Evolutionary conservation across 2,329 filamentous ascomycete species (phyloP).

Genomic region (Arthrobotrys musiformis): DNA sequence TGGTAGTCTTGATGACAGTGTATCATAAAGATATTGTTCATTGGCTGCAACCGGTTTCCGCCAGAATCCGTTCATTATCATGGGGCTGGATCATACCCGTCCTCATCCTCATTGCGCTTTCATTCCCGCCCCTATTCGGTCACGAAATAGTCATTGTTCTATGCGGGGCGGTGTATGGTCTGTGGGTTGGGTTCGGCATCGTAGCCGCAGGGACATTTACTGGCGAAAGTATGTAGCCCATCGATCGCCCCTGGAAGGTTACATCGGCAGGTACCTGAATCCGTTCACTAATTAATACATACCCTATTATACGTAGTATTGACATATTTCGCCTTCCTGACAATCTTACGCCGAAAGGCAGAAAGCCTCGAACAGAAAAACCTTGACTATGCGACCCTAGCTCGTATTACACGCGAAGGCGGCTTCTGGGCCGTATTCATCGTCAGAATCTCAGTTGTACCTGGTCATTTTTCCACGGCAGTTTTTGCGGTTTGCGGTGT

Average conservation of each 20-base stretch:
- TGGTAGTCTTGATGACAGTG: constrained; percentile 60
- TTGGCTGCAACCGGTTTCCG: constrained; percentile 62
- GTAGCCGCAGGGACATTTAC: constrained; percentile 64
- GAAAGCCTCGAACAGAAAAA: constrained; percentile 63
- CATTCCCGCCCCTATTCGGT: constrained; percentile 64
- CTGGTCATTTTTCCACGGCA: constrained; percentile 64
- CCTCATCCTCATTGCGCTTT: constrained; percentile 63
- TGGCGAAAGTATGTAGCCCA: constrained; percentile 62
- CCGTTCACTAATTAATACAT: not conserved
- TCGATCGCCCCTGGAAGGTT: constrained; percentile 21
- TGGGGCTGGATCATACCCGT: constrained; percentile 64
- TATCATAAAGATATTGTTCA: constrained; percentile 63
- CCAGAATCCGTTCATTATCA: constrained; percentile 62
- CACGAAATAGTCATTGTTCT: constrained; percentile 64
- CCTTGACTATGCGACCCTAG: constrained; percentile 63
- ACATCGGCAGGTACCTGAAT: not conserved
- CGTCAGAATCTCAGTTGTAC: constrained; percentile 64
- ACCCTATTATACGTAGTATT: constrained; percentile 18
- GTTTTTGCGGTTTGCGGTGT: constrained; percentile 65
- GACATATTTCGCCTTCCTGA: constrained; percentile 64
- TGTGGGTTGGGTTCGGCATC: constrained; percentile 64
- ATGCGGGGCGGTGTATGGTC: constrained; percentile 64
- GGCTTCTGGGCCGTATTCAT: constrained; percentile 64
- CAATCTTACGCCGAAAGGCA: constrained; percentile 62
- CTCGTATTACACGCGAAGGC: constrained; percentile 63